Conservation (phyloP, 495 filamentous ascomycete species). For the Penicillium subrubescens region DNA sequence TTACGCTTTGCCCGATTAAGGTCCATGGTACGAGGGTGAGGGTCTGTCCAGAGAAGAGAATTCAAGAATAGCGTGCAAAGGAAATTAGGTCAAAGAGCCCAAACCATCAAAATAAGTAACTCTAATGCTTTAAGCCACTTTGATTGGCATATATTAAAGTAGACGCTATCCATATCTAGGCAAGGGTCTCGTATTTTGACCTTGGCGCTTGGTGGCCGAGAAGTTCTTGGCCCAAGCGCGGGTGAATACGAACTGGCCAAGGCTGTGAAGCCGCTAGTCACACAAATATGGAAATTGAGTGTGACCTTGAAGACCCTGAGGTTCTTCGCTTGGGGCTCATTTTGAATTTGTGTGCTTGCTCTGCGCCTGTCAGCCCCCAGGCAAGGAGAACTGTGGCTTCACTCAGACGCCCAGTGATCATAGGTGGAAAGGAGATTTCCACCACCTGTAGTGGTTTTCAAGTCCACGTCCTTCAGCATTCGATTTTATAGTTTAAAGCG, state of each 20-base stretch:
- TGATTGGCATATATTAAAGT: not conserved
- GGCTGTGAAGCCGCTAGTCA: constrained; percentile 7
- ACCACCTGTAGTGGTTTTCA: not conserved
- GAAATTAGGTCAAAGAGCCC: not conserved
- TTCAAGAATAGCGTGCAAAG: not conserved
- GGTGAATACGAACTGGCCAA: constrained; percentile 20
- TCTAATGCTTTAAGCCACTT: not conserved
- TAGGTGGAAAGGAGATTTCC: not conserved
- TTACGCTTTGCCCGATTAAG: not conserved
- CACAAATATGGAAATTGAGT: not conserved
- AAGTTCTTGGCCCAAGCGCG: constrained; percentile 1
- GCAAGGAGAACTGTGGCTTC: too few relatives aligned
- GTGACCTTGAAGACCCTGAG: not conserved
- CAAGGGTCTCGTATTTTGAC: constrained; percentile 13
- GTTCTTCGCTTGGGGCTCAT: not conserved
- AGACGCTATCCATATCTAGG: not conserved
- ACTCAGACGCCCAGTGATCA: too few relatives aligned
- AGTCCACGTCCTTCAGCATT: not conserved
- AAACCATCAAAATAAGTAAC: not conserved
- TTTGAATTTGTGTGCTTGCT: not conserved
- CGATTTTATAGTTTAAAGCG: not conserved
- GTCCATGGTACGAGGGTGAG: not conserved
- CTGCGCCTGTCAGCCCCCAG: too few relatives aligned
- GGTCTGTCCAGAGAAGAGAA: not conserved
- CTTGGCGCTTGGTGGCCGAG: not conserved